A percentile compares a stretch with the other conserved stretches of the same genome.
Conservation (phyloP, 805 yeast species). For the Vanderwaltozyma tropicalis region DNA sequence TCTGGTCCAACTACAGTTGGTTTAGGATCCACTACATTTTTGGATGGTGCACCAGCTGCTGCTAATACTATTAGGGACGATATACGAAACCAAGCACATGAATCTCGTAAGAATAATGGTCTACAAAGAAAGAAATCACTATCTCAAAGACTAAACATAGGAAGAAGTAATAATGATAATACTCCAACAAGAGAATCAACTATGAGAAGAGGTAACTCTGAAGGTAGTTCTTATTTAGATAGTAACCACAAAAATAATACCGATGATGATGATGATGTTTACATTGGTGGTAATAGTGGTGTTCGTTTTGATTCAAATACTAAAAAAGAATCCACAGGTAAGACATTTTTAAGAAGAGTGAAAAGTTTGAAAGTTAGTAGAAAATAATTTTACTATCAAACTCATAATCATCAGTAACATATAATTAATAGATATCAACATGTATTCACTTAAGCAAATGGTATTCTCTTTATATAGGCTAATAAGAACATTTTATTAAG, state of each 20-base stretch:
- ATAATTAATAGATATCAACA: no score
- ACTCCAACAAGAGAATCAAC: background rate
- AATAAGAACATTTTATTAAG: no score
- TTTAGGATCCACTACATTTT: conserved; percentile 80
- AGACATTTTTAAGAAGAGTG: conserved; percentile 70
- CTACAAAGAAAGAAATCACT: conserved; percentile 78
- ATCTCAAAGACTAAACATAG: conserved; percentile 43
- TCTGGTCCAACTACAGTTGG: conserved; percentile 87
- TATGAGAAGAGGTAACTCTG: background rate
- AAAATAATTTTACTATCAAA: no score
- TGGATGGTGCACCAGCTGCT: conserved; percentile 93
- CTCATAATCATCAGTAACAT: no score
- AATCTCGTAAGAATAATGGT: conserved; percentile 28
- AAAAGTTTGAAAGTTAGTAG: conserved; percentile 74
- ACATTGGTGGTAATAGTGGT: conserved; percentile 8
- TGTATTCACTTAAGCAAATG: no score
- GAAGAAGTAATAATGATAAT: conserved; percentile 1
- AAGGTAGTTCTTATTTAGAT: background rate
- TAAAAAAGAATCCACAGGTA: conserved; percentile 30
- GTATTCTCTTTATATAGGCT: no score
- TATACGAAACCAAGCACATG: conserved; percentile 24
- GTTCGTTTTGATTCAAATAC: conserved; percentile 19
- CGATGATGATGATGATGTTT: conserved; percentile 22
- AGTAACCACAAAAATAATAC: background rate
- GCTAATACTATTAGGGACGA: conserved; percentile 34